A percentile compares a stretch with the other conserved stretches of the same genome.
Conservation (phyloP, 2,329 filamentous ascomycete genomes). For the Trichoderma sp. region DNA sequence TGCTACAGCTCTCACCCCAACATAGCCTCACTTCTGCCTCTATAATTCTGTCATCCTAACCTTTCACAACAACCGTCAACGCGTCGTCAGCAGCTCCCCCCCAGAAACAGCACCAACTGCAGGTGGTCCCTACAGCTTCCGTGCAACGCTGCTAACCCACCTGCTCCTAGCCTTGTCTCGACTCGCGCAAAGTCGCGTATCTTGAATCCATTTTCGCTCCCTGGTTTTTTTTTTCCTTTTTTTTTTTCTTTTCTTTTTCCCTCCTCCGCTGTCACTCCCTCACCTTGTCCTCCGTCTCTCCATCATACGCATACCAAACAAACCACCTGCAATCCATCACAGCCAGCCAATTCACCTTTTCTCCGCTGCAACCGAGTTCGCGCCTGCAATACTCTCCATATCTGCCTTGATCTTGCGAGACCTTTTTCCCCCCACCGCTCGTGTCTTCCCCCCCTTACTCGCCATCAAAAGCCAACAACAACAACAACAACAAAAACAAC, state of each 20-base stretch:
- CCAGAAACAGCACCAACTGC: neutral
- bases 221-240: slow-evolving; percentile 9
- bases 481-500: too few species aligned
- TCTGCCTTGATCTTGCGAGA: neutral
- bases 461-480: neutral
- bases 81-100: slow-evolving; percentile 17
- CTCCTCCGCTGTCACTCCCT: neutral
- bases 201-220: slow-evolving; percentile 14
- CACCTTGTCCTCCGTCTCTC: too few species aligned
- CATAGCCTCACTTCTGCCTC: too few species aligned
- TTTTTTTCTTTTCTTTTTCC: neutral
- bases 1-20: neutral
- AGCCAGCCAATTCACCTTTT: slow-evolving; percentile 6
- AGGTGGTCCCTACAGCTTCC: slow-evolving; percentile 12
- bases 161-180: slow-evolving; percentile 13
- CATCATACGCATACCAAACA: neutral
- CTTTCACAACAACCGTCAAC: neutral
- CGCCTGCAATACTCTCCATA: slow-evolving; percentile 5
- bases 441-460: neutral
- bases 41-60: slow-evolving; percentile 15
- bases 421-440: neutral
- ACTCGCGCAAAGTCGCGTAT: slow-evolving; percentile 26
- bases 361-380: slow-evolving; percentile 9
- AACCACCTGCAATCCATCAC: slow-evolving; percentile 8
- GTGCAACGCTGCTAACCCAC: slow-evolving; percentile 10